Evolutionary conservation across 805 yeast species (phyloP).

Genomic region (Candida montana): DNA sequence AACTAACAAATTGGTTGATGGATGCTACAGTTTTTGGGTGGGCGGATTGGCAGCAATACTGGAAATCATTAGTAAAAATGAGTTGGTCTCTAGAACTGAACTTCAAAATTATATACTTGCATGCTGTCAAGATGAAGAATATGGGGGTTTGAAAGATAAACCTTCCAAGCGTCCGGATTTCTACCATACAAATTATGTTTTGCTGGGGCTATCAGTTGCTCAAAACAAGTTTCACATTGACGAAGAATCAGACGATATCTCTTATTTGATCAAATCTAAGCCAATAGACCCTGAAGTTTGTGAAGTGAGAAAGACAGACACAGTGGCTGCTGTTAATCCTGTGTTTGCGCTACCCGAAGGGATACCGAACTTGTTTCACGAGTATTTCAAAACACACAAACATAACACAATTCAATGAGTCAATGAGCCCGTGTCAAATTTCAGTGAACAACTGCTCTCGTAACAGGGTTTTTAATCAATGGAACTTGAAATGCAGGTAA

Average conservation of each 20-base stretch:
- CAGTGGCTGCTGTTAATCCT: constrained; percentile 42
- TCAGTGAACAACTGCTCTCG: too few species aligned
- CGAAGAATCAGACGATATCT: background rate
- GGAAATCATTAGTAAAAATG: constrained; percentile 42
- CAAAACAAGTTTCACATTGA: constrained; percentile 15
- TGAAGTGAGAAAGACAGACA: constrained; percentile 16
- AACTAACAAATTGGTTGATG: constrained; percentile 90
- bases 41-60: constrained; percentile 70
- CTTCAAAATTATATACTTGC: constrained; percentile 61
- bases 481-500: too few species aligned
- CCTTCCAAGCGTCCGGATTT: constrained; percentile 79
- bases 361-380: constrained; percentile 29
- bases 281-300: constrained; percentile 11
- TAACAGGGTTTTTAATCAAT: too few species aligned
- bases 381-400: constrained; percentile 1
- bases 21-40: constrained; percentile 94
- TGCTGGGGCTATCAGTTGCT: constrained; percentile 56
- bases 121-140: constrained; percentile 60
- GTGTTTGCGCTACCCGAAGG: constrained; percentile 52
- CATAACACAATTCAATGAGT: too few species aligned
- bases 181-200: constrained; percentile 84
- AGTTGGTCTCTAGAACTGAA: constrained; percentile 47
- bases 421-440: too few species aligned
- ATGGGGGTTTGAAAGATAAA: constrained; percentile 83
- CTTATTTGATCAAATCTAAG: constrained; percentile 4